These are phyloP conservation scores for Nannochloropsis limnetica DNA, from an alignment of 352 stramenopile species.

Conservation along the genomic window DNA sequence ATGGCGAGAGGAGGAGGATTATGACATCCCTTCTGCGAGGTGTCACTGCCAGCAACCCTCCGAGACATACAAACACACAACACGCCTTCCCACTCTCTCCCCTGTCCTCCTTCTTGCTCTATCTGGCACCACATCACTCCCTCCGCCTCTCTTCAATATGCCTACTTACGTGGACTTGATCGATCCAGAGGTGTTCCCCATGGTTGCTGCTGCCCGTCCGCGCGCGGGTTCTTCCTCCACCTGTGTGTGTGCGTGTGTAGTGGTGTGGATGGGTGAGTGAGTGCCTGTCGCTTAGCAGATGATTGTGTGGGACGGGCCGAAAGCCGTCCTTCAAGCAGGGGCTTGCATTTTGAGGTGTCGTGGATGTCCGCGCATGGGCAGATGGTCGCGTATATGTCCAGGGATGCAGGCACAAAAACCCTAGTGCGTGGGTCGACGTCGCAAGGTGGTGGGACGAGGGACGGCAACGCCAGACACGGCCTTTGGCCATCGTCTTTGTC, in stretches of 20 bases:
- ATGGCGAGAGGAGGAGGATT: too few relatives aligned
- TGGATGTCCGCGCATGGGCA: background rate
- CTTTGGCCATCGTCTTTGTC: background rate
- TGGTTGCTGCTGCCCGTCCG: background rate
- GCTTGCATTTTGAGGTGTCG: background rate
- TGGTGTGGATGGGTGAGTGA: background rate
- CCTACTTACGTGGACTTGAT: constrained; percentile 7
- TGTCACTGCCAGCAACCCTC: too few relatives aligned
- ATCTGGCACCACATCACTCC: background rate
- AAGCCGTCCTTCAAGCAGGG: background rate
- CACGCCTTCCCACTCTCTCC: background rate
- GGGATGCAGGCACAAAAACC: background rate
- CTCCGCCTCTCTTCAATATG: background rate
- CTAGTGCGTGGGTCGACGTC: background rate
- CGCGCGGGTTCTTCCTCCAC: background rate
- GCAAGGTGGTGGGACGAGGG: background rate
- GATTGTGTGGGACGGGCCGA: background rate
- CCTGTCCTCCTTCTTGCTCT: background rate
- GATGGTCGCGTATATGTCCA: background rate
- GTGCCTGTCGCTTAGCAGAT: background rate
- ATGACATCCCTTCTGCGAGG: too few relatives aligned
- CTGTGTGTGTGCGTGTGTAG: constrained; percentile 34
- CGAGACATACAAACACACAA: too few relatives aligned
- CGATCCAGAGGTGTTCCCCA: background rate
- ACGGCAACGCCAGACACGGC: background rate